A percentile compares a stretch with the other conserved stretches of the same genome.
phyloP scores from a whole-genome alignment of 306 rosid genomes.

The Comarum palustre region DNA sequence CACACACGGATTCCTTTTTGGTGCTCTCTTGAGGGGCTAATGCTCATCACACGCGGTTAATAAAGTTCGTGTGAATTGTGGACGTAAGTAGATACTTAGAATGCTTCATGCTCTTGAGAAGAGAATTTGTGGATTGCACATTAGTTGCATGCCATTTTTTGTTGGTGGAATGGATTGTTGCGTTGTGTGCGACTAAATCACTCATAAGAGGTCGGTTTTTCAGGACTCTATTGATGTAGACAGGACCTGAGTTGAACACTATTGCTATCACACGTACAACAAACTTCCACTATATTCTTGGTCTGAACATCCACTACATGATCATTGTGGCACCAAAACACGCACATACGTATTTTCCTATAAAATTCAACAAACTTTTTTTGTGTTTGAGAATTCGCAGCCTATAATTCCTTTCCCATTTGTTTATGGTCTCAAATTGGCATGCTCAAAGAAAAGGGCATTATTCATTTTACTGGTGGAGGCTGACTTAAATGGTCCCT shows the following conservation, averaged over 20 bases:
- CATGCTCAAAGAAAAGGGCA: background rate
- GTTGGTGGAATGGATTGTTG: background rate
- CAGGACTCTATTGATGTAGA: background rate
- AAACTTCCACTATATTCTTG: background rate
- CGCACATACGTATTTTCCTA: background rate
- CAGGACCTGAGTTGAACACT: background rate
- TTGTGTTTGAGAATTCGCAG: background rate
- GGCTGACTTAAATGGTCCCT: background rate
- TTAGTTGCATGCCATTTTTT: background rate
- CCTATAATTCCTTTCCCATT: background rate
- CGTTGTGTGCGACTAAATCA: background rate
- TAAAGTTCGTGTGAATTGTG: too few relatives aligned
- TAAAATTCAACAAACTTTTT: background rate
- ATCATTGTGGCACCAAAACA: background rate
- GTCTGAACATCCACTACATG: background rate
- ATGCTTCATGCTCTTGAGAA: too few relatives aligned
- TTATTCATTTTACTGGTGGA: background rate
- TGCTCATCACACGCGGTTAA: too few relatives aligned
- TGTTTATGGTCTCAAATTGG: background rate
- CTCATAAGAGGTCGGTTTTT: background rate
- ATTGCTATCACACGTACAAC: background rate
- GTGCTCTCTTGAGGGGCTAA: too few relatives aligned
- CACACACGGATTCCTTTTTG: too few relatives aligned
- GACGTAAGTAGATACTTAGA: too few relatives aligned
- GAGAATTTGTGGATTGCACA: background rate